Evolutionary conservation across 139 green algal species (phyloP), one percentile per base, ranked within the genome.

Genomic region (Pseudopediastrum boryanum): DNA sequence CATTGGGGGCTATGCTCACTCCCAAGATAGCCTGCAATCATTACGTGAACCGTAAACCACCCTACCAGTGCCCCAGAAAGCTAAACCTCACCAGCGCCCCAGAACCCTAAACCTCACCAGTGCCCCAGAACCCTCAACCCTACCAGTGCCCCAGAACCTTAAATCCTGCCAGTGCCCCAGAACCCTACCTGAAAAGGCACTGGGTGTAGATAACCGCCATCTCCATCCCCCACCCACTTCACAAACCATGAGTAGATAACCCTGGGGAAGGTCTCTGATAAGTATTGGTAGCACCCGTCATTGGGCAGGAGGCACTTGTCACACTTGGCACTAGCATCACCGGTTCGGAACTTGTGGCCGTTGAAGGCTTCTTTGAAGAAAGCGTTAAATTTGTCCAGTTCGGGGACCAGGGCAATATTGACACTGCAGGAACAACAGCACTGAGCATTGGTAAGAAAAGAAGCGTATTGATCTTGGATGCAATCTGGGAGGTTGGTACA

Each of bases 241-340:
- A 81, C 62, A 51, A 81, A 81, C 74, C 74, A 81, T 8, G 73
- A 21, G 31, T 72, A 81, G 43, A 81, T 54, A 31, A 46, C 74
- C 10, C 74, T 62, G 9, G 27, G 74, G 19, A 81, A 51, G 4
- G 65, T 31, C 12, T 54, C 21, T 51, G 19, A 67, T 12, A 81
- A 63, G 33, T 56, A 81, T 48, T 72, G 59, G 38, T 74, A 64
- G 16, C 44, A 33, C 36, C 59, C 74, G 16, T 81, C 72, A 63
- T 81, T 81, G 44, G 72, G 62, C 10, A 48, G 46, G 25, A 74
- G 64, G 58, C 74, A 81, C 21, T 81, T 81, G 12, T 62, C 74
- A 81, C 46, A 10, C 33, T 3, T 73, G 46, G 2, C 74, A 62
- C 12, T 81, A 81, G 35, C 31, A n/a, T n/a, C n/a, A n/a, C n/a